Base-by-base conservation (phyloP, 495 filamentous ascomycete species). In the Lasiosphaeria hispida region DNA sequence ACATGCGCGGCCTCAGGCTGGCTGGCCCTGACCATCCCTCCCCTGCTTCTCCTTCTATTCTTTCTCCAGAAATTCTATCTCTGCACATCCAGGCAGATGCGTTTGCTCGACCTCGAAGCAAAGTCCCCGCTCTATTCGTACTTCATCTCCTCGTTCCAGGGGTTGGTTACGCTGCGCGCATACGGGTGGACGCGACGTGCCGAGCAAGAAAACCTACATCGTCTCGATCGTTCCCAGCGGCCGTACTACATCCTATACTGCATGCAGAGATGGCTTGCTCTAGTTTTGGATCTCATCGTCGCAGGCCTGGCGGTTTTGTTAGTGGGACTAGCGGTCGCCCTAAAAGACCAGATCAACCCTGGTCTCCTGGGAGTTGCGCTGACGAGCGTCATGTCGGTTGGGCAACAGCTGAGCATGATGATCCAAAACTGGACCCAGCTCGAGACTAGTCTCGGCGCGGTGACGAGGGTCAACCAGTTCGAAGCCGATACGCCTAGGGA, bases 391-490 rank as follows among this genome's bases (percentile, higher is more conserved):
- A 59, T 73, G 47, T 33, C 58, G n/a, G 60, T 67, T 0, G 69
- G 75, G 11, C 34, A 63, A 10, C 68, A 69, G 0, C 54, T 80
- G 8, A 68, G 68, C 33, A 63, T 55, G 18, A 61, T 79, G 3
- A 66, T 79, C 3, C 60, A 65, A 10, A 62, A 53, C 6, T 79
- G 74, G 74, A 73, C 75, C 1, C 58, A 59, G 0, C 60, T 80
- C 0, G 77, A 80, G 50, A 77, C 69, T 14, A 70, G 61, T 13
- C 73, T 78, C 1, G 75, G 73, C 9, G 72, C 75, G 1, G 73
- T 78, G 45, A 69, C 79, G 8, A 75, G 85, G n/a, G 74, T 89
- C 54, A 84, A 80, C 57, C 69, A 71, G 4, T 85, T 87, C 60
- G 76, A 75, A 5, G 69, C 67, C 2, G 72, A 72, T 18, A 79